Base-by-base conservation (phyloP, 2,329 filamentous ascomycete genomes). In the Neoscytalidium dimidiatum region DNA sequence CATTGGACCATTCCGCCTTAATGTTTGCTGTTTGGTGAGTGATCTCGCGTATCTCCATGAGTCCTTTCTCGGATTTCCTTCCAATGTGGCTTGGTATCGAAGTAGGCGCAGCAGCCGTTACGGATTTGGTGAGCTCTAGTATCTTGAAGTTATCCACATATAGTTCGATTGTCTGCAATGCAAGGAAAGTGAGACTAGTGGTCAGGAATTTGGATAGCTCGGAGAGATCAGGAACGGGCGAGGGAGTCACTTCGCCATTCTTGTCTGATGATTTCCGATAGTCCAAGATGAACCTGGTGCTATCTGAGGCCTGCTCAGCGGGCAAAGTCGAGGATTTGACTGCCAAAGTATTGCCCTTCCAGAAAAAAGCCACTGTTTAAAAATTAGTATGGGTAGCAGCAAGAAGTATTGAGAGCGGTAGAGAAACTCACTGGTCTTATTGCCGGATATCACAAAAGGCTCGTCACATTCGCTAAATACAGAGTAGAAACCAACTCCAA, bases 381-480 rank as follows among this genome's bases (percentile, higher is more conserved):
- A 26, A 14, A 7, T 14, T 21, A 11, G 13, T 26, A 35, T 17
- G 17, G 38, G 33, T 23, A 28, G 11, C 8, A n/a, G 19, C 4
- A 33, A 11, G n/a, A n/a, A 3, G 33, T 7, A 56, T 17, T 4
- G 29, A 28, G 35, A 17, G 33, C 14, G 19, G 3, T 23, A 3
- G n/a, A 21, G 43, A 4, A 23, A 51, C 58, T 38, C 41, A 62
- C 58, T 97, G 41, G 93, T 94, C 78, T 96, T 90, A 67, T 85
- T 87, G 0, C 95, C 95, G 0, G 94, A 98, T 69, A 92, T 95
- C 69, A 99, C 91, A 74, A 99, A 98, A 0, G 95, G 95, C 71
- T 97, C 93, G 78, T 99, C 96, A 75, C 94, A 99, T 76, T 99
- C 95, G 67, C 95, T 92, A 76, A 99, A 99, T 43, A 98, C 94